Evolutionary conservation across 2,329 filamentous ascomycete species (phyloP), one percentile per base, ranked within the genome.

Genomic region (Fusarium devonianum): DNA sequence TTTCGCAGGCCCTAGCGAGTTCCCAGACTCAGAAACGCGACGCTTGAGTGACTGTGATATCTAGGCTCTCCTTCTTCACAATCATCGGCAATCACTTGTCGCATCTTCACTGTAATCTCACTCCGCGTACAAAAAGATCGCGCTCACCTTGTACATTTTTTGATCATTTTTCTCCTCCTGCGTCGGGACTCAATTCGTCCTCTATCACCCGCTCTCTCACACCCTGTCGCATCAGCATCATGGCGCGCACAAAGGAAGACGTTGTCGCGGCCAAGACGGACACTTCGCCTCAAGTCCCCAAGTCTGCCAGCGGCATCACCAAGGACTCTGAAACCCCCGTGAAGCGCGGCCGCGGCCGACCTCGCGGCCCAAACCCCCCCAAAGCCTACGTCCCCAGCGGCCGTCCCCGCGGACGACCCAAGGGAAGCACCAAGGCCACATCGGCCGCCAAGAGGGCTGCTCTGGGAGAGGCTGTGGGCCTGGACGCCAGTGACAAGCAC

Each of bases 361-460:
- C 76, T 23, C 73, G 68, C 42, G 72, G 71, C 33, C 67, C 63
- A 5, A 69, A 62, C 13, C 59, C 58, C 10, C 41, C 63, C 21
- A 67, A 69, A 55, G 38, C 66, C 39, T 71, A 74, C 25, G 68
- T 64, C 3, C 71, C 75, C 17, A 72, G 70, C 1, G 77, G 77
- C 22, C 71, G 74, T n/a, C 75, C 75, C 29, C 75, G 78, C n/a
- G 77, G 77, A 19, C 74, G 77, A 8, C 78, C 78, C 28, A 73
- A 72, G 47, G 77, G 77, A 58, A 71, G 66, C 51, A 69, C 50
- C 67, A 71, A 70, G 55, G 53, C 50, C 44, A 36, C 43, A 39
- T 16, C 46, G 39, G 26, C 49, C 40, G 29, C 50, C 10, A 61
- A 60, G 50, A 28, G 44, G 11, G 34, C 56, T 33, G 59, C 46